Evolutionary conservation across 2,329 filamentous ascomycete species (phyloP), one percentile per base, ranked within the genome.

Genomic region (Mycosphaerelloides madeirae): DNA sequence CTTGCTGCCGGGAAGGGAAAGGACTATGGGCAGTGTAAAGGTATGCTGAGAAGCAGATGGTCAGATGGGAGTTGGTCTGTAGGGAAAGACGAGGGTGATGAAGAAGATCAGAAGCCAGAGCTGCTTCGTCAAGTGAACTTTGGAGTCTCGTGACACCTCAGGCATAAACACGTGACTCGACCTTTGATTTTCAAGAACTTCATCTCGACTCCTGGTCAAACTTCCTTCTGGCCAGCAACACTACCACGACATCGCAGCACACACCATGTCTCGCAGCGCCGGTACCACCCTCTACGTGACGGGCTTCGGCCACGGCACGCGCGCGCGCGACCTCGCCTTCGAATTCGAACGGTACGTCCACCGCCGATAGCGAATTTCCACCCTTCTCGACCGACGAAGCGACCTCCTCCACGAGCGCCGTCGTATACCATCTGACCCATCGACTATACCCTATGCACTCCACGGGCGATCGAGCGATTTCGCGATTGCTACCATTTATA

Each of bases 291-390:
- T 97, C 60, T 97, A 97, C 77, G 91, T 97, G 72, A 95, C 90
- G 66, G 93, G 93, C 80, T 98, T 98, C 73, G 94, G 91, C 80
- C 89, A 95, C 74, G 89, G 91, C 71, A 96, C 91, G 71, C 88
- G 93, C 78, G 89, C 93, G 71, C 88, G 93, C 82, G 90, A 98
- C 79, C 87, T 97, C 71, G 89, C 91, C 77, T 96, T 95, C 86
- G 91, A 97, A 80, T 97, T 97, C 86, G 91, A 97, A 90, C 89
- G 91, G 88, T 96, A 95, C 82, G 90, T 95, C 79, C 77, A 28
- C 29, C 31, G 31, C 20, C 28, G 25, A 34, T 32, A 38, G 33
- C 42, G 37, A 41, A 38, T 33, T n/a, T 33, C 34, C 44, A 33
- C 28, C 29, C 38, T 22, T 35, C 46, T n/a, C 33, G 40, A 28